These are phyloP conservation scores for Ceratobasidium sp. DNA, from an alignment of 1,284 basidiomycete genomes.

Conservation along the genomic window DNA sequence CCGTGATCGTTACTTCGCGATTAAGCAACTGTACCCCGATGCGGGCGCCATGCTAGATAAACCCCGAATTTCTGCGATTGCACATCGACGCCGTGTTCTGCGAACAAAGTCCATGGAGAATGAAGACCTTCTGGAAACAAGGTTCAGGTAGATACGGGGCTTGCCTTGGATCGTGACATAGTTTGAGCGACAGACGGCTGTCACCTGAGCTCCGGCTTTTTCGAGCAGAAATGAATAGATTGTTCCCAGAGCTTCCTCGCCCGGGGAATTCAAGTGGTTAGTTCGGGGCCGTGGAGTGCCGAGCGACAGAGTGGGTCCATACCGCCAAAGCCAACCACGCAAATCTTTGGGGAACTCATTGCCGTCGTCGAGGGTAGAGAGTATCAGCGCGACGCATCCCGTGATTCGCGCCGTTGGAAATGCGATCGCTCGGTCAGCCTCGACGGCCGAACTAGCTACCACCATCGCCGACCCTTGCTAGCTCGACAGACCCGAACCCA, in stretches of 20 bases:
- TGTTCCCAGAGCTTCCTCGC: conserved; percentile 48
- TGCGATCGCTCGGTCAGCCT: not conserved
- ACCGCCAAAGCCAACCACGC: conserved; percentile 46
- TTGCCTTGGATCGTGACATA: conserved; percentile 47
- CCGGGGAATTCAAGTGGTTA: not conserved
- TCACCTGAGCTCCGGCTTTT: conserved; percentile 47
- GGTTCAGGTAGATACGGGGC: conserved; percentile 28
- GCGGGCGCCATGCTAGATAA: conserved; percentile 49
- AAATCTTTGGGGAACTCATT: conserved; percentile 40
- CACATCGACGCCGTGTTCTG: conserved; percentile 50
- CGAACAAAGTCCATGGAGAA: not conserved
- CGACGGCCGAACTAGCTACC: conserved; percentile 2
- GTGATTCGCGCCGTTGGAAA: conserved; percentile 17
- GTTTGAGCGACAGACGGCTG: conserved; percentile 53
- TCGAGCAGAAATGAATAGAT: conserved; percentile 50
- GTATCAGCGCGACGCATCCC: not conserved
- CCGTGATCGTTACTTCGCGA: not conserved
- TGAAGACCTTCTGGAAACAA: not conserved
- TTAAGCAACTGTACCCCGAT: conserved; percentile 47
- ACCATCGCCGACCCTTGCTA: not conserved
- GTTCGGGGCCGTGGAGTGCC: not conserved
- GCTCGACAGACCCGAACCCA: not conserved
- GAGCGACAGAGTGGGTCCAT: not conserved
- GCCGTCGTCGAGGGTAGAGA: conserved; percentile 3
- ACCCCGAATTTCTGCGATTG: conserved; percentile 49